Evolutionary conservation across 192 early-diverging fungal species (phyloP), one percentile per base, ranked within the genome.

Genomic region (Podila horticola): DNA sequence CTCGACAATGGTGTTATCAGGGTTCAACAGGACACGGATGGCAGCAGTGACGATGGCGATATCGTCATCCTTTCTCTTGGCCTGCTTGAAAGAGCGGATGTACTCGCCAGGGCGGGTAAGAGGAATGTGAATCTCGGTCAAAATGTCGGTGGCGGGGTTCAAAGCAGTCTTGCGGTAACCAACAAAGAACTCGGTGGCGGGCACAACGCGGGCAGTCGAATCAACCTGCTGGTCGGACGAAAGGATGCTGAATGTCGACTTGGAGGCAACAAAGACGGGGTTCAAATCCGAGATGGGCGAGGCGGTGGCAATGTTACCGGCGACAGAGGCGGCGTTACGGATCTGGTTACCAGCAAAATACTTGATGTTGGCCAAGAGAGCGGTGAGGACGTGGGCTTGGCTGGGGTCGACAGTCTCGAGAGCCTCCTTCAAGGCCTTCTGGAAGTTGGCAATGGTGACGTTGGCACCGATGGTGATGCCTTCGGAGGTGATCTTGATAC

Each of bases 201-300:
- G 84, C 66, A 96, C 84, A 20, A 74, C 61, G 15, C 93, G 87
- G 17, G 59, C 64, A 50, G 82, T 79, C 38, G 74, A 72, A 41
- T 68, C 74, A 13, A 58, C 71, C 57, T 85, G 58, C 70, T 79
- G 75, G 9, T 72, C 70, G 10, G 75, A 79, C 0, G 75, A 87
- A 12, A 79, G 63, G 15, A 90, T 83, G 33, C 75, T 89, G 49
- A 94, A 83, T 0, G 71, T 68, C 2, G 91, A 87, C 51, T 84
- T 88, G 36, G 90, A 82, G 13, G 94, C 91, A 19, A 97, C 82
- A 61, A 94, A 91, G 34, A 95, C 92, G 3, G 95, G 95, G 82
- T 96, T 97, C 63, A 97, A 84, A 74, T 96, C 94, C 15, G 94
- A 95, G 66, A 95, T 96, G 11, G 95, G 94, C 60, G 92, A 93